Evolutionary conservation across 148 eudicot species (phyloP).

Genomic region (Camellia granthamiana): DNA sequence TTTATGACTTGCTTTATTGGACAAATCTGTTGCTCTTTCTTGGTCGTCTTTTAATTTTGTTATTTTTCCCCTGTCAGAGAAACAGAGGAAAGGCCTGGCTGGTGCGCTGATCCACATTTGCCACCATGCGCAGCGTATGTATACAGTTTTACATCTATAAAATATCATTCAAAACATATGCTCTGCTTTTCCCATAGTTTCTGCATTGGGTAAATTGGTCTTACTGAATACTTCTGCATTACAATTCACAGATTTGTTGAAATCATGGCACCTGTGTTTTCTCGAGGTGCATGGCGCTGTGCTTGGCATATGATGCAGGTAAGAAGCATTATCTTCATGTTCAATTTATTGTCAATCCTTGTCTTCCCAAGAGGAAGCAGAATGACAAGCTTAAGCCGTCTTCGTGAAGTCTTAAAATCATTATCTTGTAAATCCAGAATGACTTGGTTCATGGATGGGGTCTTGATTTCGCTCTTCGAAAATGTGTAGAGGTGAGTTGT

Average conservation of each 20-base stretch:
- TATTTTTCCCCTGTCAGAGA: slow-evolving; percentile 31
- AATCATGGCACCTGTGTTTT: slow-evolving; percentile 94
- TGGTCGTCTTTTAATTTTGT: not conserved
- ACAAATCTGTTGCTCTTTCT: not conserved
- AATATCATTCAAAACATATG: not conserved
- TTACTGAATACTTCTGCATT: not conserved
- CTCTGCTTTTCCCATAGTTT: not conserved
- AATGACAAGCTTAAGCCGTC: not conserved
- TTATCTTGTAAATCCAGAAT: slow-evolving; percentile 39
- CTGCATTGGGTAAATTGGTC: not conserved
- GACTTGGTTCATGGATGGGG: slow-evolving; percentile 98
- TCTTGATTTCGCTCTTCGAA: slow-evolving; percentile 86
- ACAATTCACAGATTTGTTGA: slow-evolving; percentile 65
- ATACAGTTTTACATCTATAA: not conserved
- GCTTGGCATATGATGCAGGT: slow-evolving; percentile 98
- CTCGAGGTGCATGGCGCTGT: slow-evolving; percentile 90
- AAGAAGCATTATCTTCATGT: slow-evolving; percentile 1
- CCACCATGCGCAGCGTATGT: slow-evolving; percentile 98
- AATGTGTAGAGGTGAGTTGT: slow-evolving; percentile 67
- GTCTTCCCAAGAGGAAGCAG: no score
- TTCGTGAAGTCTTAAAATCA: not conserved
- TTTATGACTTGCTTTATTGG: not conserved
- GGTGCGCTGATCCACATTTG: slow-evolving; percentile 72
- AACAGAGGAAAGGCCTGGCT: slow-evolving; percentile 73
- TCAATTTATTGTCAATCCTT: not conserved